Percentiles rank a stretch among this genome's conserved stretches.
phyloP scores from a whole-genome alignment of 2,329 filamentous ascomycete genomes.

The Monosporascus sp. region DNA sequence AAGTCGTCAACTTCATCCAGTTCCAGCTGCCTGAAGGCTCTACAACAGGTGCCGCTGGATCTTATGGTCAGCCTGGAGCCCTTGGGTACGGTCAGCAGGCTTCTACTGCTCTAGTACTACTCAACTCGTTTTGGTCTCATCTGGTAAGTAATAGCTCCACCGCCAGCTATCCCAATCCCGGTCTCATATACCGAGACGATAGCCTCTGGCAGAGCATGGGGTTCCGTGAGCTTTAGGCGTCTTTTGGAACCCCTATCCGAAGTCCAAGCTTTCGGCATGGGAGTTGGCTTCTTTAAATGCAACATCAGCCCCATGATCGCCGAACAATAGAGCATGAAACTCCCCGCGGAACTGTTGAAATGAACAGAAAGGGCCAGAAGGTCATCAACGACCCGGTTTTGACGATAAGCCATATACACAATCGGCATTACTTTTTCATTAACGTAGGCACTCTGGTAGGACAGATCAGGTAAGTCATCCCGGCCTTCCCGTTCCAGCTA shows the following conservation, averaged over 20 bases:
- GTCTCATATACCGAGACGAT: too few species aligned
- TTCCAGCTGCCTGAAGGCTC: conserved; percentile 44
- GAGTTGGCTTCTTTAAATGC: conserved; percentile 62
- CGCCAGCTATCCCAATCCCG: background rate
- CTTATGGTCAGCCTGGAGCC: conserved; percentile 42
- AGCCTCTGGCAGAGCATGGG: background rate
- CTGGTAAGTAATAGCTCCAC: conserved; percentile 23
- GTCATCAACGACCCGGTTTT: conserved; percentile 57
- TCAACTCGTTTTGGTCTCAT: conserved; percentile 28
- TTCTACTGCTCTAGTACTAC: conserved; percentile 21
- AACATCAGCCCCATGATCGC: conserved; percentile 62
- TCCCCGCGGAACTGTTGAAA: conserved; percentile 44
- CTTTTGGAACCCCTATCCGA: too few species aligned
- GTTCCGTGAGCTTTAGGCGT: too few species aligned
- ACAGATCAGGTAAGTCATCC: conserved; percentile 40
- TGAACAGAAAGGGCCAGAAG: conserved; percentile 46
- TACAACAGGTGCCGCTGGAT: conserved; percentile 40
- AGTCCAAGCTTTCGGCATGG: conserved; percentile 44
- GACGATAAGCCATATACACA: conserved; percentile 54
- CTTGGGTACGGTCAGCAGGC: conserved; percentile 39
- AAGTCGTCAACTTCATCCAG: conserved; percentile 58
- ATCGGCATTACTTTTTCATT: conserved; percentile 66
- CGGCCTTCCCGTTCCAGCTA: background rate
- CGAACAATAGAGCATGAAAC: conserved; percentile 48
- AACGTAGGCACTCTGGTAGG: conserved; percentile 60